Evolutionary conservation across 805 yeast species (phyloP).

Genomic region (Saccharomycopsis javanensis): DNA sequence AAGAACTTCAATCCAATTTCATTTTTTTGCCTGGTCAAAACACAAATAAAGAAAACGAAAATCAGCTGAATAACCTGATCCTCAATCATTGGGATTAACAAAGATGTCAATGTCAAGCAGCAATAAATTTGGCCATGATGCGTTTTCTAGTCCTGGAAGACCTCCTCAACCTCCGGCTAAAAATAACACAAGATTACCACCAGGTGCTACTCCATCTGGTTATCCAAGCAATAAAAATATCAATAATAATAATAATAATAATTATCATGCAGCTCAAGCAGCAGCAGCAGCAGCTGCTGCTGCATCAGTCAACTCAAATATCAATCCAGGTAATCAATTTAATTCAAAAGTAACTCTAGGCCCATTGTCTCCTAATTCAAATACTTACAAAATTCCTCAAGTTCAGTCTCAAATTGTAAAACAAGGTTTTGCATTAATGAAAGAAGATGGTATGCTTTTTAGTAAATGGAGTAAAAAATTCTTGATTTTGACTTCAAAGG

Average conservation of each 20-base stretch:
- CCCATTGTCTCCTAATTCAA: constrained; percentile 18
- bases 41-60: no score
- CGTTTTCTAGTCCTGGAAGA: constrained; percentile 18
- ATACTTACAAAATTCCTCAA: constrained; percentile 19
- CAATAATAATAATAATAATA: not conserved
- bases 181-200: not conserved
- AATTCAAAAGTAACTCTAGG: constrained; percentile 17
- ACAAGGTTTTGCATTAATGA: constrained; percentile 18
- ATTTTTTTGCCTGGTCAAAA: no score
- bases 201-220: not conserved
- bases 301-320: not conserved
- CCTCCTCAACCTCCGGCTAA: constrained; percentile 19
- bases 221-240: not conserved
- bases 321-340: constrained; percentile 12
- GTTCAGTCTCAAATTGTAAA: constrained; percentile 15
- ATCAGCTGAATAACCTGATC: no score
- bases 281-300: constrained; percentile 1
- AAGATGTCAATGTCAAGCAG: constrained; percentile 17
- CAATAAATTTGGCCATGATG: constrained; percentile 13
- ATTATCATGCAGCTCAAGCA: not conserved
- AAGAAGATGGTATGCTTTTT: constrained; percentile 19
- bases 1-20: no score
- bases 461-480: constrained; percentile 20
- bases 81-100: no score
- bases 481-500: constrained; percentile 15